Evolutionary conservation across 306 rosid species (phyloP).

Genomic region (Pachyrhizus erosus): DNA sequence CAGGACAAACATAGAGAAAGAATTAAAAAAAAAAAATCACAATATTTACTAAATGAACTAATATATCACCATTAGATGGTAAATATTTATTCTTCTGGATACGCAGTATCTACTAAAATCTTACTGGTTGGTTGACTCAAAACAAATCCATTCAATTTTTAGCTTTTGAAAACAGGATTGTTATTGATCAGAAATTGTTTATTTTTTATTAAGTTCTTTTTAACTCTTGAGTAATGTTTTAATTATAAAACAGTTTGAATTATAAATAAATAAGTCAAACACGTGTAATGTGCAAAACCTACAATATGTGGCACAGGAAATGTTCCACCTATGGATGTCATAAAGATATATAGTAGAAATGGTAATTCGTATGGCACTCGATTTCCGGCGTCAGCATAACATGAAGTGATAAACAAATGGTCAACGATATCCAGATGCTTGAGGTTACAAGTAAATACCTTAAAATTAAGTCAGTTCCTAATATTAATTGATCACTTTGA

Average conservation of each 20-base stretch:
- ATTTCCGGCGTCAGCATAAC: neutral
- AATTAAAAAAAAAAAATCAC: slow-evolving; percentile 45
- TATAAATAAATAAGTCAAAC: neutral
- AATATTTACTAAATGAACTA: slow-evolving; percentile 4
- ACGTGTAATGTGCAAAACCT: neutral
- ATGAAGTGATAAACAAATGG: slow-evolving; percentile 8
- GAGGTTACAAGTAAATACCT: neutral
- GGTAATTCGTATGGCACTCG: slow-evolving; percentile 16
- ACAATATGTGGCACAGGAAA: slow-evolving; percentile 14
- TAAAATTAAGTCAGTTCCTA: slow-evolving; percentile 11
- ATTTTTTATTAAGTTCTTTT: neutral
- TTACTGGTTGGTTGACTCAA: slow-evolving; percentile 7
- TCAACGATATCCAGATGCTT: slow-evolving; percentile 36
- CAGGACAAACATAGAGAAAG: slow-evolving; percentile 21
- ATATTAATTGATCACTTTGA: slow-evolving; percentile 10
- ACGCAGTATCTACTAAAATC: neutral
- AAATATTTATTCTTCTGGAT: neutral
- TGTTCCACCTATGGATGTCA: slow-evolving; percentile 1
- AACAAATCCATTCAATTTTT: neutral
- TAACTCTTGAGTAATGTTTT: neutral
- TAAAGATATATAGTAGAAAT: neutral
- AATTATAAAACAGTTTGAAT: slow-evolving; percentile 1
- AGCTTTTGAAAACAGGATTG: slow-evolving; percentile 4
- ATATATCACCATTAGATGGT: neutral
- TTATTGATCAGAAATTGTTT: neutral